Conservation (phyloP, 257 asterid species). For the Gentiana macrophylla region DNA sequence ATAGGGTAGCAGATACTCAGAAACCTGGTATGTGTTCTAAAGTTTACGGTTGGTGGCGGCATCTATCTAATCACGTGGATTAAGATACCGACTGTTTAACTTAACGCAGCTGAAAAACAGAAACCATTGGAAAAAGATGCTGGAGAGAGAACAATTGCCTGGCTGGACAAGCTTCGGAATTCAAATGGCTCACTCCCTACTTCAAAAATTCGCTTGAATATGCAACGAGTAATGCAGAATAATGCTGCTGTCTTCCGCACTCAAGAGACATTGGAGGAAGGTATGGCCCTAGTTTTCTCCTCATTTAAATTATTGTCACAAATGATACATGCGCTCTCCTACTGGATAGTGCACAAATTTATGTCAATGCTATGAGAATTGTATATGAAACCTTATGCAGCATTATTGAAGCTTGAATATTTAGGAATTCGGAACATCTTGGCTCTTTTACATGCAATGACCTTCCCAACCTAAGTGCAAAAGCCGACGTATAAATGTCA, state of each 20-base stretch:
- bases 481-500: too few relatives aligned
- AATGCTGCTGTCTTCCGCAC: constrained; percentile 99
- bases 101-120: constrained; percentile 62
- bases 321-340: too few relatives aligned
- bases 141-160: constrained; percentile 82
- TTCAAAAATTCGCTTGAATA: constrained; percentile 76
- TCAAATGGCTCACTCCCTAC: constrained; percentile 91
- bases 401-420: too few relatives aligned
- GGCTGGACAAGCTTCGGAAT: constrained; percentile 94
- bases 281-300: constrained; percentile 21
- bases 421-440: too few relatives aligned
- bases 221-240: constrained; percentile 95
- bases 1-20: constrained; percentile 84
- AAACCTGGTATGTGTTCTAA: constrained; percentile 46
- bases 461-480: too few relatives aligned
- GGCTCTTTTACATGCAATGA: too few relatives aligned
- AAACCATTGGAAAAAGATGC: constrained; percentile 76
- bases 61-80: background rate
- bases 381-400: too few relatives aligned
- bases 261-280: constrained; percentile 96
- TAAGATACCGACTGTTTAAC: constrained; percentile 14
- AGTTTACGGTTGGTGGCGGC: background rate
- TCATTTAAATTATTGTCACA: background rate
- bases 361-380: too few relatives aligned
- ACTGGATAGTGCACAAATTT: too few relatives aligned